Conservation (phyloP, 2,329 filamentous ascomycete species). For the Aureobasidium sp. region DNA sequence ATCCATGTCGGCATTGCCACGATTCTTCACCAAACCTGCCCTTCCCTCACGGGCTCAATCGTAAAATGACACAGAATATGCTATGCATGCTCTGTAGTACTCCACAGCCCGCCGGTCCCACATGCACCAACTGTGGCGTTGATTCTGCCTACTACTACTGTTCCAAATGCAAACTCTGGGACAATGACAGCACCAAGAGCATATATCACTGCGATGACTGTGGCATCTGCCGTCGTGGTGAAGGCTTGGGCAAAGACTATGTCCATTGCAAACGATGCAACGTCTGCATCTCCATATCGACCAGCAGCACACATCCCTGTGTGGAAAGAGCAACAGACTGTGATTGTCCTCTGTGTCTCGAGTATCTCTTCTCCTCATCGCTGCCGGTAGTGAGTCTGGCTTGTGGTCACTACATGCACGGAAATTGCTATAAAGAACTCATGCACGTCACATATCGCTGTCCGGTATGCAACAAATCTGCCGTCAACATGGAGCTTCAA, state of each 20-base stretch:
- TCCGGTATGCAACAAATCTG: constrained; percentile 90
- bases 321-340: constrained; percentile 92
- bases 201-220: constrained; percentile 97
- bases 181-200: constrained; percentile 79
- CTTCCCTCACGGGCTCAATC: constrained; percentile 50
- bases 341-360: constrained; percentile 92
- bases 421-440: constrained; percentile 78
- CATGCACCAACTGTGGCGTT: constrained; percentile 68
- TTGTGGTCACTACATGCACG: constrained; percentile 94
- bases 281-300: constrained; percentile 86
- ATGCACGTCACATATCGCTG: constrained; percentile 91
- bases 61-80: constrained; percentile 87
- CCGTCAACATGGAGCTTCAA: constrained; percentile 94
- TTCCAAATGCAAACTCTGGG: constrained; percentile 91
- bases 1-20: constrained; percentile 91
- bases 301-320: constrained; percentile 79
- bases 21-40: constrained; percentile 65
- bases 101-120: constrained; percentile 71
- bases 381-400: constrained; percentile 86
- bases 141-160: constrained; percentile 87
- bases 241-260: constrained; percentile 91
- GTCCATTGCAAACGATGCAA: constrained; percentile 98
- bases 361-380: constrained; percentile 91
- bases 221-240: constrained; percentile 85
- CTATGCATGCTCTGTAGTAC: constrained; percentile 91